Evolutionary conservation across 768 basidiomycete species (phyloP).

Genomic region (Auriscalpium microsporum): DNA sequence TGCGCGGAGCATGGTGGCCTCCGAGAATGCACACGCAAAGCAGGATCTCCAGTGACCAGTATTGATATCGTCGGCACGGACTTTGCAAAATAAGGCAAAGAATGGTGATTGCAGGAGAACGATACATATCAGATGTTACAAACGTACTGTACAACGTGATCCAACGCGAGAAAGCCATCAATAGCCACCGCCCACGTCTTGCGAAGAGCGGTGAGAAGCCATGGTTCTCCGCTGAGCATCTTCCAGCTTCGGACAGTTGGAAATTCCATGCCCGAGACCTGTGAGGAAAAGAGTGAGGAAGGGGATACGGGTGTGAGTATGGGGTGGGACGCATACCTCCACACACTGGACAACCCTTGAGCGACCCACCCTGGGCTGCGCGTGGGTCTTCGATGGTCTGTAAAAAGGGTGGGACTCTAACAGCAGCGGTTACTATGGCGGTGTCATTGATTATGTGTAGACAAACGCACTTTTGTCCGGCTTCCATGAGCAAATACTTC

Average conservation of each 20-base stretch:
- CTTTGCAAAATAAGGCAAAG: neutral
- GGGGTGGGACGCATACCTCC: constrained; percentile 50
- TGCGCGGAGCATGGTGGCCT: neutral
- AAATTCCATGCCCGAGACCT: constrained; percentile 91
- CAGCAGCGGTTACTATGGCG: constrained; percentile 8
- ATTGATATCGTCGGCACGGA: neutral
- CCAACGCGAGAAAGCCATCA: neutral
- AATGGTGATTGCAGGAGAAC: neutral
- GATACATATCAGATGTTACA: neutral
- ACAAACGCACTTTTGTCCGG: constrained; percentile 82
- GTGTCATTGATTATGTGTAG: neutral
- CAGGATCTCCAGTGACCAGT: neutral
- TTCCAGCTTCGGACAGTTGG: constrained; percentile 94
- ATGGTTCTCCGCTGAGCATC: constrained; percentile 86
- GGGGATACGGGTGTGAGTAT: neutral
- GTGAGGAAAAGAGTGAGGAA: constrained; percentile 2
- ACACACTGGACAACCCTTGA: constrained; percentile 92
- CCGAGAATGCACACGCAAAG: neutral
- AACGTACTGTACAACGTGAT: neutral
- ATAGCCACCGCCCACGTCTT: constrained; percentile 48
- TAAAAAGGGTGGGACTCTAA: constrained; percentile 90
- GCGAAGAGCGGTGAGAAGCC: constrained; percentile 71
- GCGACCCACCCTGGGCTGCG: constrained; percentile 61
- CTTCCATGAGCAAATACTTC: constrained; percentile 94
- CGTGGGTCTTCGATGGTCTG: constrained; percentile 86